phyloP scores from a whole-genome alignment of 2,329 filamentous ascomycete species.

The Pseudogymnoascus sp. region DNA sequence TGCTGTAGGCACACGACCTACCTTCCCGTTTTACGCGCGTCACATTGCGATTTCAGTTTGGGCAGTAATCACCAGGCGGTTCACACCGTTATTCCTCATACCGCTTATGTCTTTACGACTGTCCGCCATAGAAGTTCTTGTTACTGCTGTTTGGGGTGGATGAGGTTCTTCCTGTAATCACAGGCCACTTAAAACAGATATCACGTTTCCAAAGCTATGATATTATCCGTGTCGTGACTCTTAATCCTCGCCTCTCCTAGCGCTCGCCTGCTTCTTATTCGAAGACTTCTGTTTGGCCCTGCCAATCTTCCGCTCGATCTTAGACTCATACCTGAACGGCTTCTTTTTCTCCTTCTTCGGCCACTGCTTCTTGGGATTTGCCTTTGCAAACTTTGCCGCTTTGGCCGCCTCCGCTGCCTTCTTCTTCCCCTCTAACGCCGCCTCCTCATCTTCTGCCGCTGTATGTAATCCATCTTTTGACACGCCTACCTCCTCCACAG shows the following conservation, averaged over 20 bases:
- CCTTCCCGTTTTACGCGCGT: slow-evolving; percentile 5
- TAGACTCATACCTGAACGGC: slow-evolving; percentile 89
- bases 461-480: slow-evolving; percentile 64
- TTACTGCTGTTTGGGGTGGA: slow-evolving; percentile 8
- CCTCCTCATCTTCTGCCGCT: slow-evolving; percentile 32
- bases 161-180: slow-evolving; percentile 5
- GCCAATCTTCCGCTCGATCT: slow-evolving; percentile 70
- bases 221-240: slow-evolving; percentile 3
- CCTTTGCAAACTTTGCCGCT: slow-evolving; percentile 28
- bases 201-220: neutral
- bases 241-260: slow-evolving; percentile 24
- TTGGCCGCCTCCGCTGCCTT: slow-evolving; percentile 29
- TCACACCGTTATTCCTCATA: slow-evolving; percentile 1
- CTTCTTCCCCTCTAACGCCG: slow-evolving; percentile 27
- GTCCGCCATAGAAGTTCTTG: slow-evolving; percentile 4
- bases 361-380: slow-evolving; percentile 39
- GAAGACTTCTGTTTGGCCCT: slow-evolving; percentile 64
- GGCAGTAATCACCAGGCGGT: slow-evolving; percentile 4
- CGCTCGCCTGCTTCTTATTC: slow-evolving; percentile 34
- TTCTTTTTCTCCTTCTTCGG: slow-evolving; percentile 70
- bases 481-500: slow-evolving; percentile 79
- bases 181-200: slow-evolving; percentile 8
- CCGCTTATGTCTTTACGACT: neutral
- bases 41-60: slow-evolving; percentile 7
- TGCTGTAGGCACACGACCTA: neutral